A percentile compares a stretch with the other conserved stretches of the same genome.
phyloP scores from a whole-genome alignment of 352 stramenopile species.

The Albugo laibachii region DNA sequence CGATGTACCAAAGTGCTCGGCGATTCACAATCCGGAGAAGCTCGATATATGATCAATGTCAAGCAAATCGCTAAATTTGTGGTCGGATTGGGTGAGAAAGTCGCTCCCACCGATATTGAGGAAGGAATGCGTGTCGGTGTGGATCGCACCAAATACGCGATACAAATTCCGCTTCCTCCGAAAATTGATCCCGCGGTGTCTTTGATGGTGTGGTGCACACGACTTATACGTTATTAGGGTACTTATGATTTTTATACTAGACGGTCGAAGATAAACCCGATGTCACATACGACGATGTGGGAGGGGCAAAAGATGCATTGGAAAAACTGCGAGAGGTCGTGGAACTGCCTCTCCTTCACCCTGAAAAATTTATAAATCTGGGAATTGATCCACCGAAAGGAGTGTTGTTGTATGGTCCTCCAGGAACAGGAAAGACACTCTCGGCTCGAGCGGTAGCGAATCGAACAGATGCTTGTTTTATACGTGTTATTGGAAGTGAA shows the following conservation, averaged over 20 bases:
- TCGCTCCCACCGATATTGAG: constrained; percentile 98
- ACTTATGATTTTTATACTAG: constrained; percentile 40
- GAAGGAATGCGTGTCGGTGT: constrained; percentile 98
- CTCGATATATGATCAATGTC: constrained; percentile 99
- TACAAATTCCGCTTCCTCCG: constrained; percentile 94
- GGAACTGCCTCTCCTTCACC: constrained; percentile 95
- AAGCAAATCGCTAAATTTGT: constrained; percentile 99
- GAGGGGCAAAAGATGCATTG: constrained; percentile 94
- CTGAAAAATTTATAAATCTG: constrained; percentile 96
- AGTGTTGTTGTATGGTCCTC: constrained; percentile 94
- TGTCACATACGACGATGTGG: constrained; percentile 99
- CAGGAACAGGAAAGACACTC: constrained; percentile 95
- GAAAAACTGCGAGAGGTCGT: constrained; percentile 98
- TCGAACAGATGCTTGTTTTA: constrained; percentile 98
- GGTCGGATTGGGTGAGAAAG: constrained; percentile 94
- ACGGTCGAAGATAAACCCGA: constrained; percentile 99
- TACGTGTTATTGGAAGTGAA: constrained; percentile 98
- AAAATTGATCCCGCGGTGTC: constrained; percentile 98
- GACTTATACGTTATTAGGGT: not conserved
- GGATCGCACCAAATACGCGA: constrained; percentile 93
- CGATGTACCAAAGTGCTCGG: constrained; percentile 92
- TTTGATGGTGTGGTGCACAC: constrained; percentile 18
- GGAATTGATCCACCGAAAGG: constrained; percentile 99
- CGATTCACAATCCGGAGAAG: constrained; percentile 37
- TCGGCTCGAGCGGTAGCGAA: constrained; percentile 95